Conservation (phyloP, 768 basidiomycete genomes). For the Tulasnella sp. region DNA sequence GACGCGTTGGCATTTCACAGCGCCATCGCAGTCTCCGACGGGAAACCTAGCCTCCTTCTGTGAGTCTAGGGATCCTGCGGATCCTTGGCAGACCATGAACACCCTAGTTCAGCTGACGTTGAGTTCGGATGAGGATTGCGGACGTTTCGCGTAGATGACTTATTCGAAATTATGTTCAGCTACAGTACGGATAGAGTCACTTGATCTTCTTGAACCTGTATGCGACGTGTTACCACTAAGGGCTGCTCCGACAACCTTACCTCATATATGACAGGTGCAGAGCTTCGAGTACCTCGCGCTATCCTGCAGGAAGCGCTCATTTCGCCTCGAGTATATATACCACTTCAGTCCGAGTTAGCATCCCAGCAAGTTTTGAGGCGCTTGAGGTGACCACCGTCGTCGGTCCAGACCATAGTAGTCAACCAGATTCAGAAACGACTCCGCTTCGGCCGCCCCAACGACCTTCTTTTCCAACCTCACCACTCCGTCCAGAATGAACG, state of each 20-base stretch:
- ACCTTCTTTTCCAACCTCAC: not conserved
- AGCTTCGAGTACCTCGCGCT: not conserved
- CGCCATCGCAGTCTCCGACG: constrained; percentile 19
- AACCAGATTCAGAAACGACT: not conserved
- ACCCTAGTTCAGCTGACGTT: constrained; percentile 10
- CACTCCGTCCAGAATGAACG: not conserved
- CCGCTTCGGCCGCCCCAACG: not conserved
- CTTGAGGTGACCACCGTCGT: not conserved
- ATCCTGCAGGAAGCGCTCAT: not conserved
- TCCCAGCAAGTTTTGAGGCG: not conserved
- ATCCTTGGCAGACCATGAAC: constrained; percentile 18
- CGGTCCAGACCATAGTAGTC: not conserved
- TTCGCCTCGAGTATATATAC: not conserved
- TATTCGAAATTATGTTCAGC: constrained; percentile 28
- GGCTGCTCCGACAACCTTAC: not conserved
- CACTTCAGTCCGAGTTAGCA: not conserved
- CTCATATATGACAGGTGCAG: not conserved
- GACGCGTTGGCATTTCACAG: constrained; percentile 16
- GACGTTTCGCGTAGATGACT: constrained; percentile 5
- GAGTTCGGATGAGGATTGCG: constrained; percentile 25
- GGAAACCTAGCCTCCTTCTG: not conserved
- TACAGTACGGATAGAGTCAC: not conserved
- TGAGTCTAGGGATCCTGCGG: not conserved
- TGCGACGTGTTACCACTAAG: not conserved
- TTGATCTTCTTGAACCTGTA: not conserved